Base-by-base conservation (phyloP, 805 yeast species). In the Saccharomycopsis lassenensis region DNA sequence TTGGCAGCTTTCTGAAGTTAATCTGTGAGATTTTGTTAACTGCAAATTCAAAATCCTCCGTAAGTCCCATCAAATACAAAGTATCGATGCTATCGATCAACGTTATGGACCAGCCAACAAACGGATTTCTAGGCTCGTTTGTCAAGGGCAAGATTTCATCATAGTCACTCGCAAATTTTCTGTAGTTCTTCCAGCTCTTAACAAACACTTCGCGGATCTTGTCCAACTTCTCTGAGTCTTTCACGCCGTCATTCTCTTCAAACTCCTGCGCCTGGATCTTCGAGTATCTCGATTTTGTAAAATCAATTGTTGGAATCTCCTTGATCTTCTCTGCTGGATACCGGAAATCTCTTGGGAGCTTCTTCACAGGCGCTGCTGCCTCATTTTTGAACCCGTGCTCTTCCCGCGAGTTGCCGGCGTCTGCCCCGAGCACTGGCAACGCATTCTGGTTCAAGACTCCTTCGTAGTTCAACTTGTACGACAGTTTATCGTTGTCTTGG, bases 1-100 rank as follows among this genome's bases (percentile, higher is more conserved):
- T 55, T 12, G 56, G 60, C 1, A 62, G 45, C 25, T 54, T 54
- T 3, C 53, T 50, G 46, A 70, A 68, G 37, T 67, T 62, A 7
- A 67, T 52, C 1, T 44, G 41, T 5, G 52, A 42, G 6, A 73
- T 50, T 38, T 52, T 56, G 1, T 52, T 44, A 3, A 67, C 45
- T 0, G 68, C 69, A 15, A 52, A 56, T 3, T 52, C 43, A 30
- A 64, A 60, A 36, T 68, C 67, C 2, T 52, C 52, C 3, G 48
- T 45, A 29, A 67, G 54, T 6, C 55, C 65, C 64, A 71, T 60
- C n/a, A 73, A 50, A 36, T 52, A 54, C 29, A 73, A 47, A 1
- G 77, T 65, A 45, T 73, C 79, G 24, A 74, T 47, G 1, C 74
- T 55, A 41, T 73, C 79, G 4, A 73, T 56, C 14, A 65, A 31